Percentiles rank a stretch among this genome's conserved stretches.
These are phyloP conservation scores for Kurtzmaniella quercitrusa DNA, from an alignment of 1,139 yeast species.

Conservation along the genomic window DNA sequence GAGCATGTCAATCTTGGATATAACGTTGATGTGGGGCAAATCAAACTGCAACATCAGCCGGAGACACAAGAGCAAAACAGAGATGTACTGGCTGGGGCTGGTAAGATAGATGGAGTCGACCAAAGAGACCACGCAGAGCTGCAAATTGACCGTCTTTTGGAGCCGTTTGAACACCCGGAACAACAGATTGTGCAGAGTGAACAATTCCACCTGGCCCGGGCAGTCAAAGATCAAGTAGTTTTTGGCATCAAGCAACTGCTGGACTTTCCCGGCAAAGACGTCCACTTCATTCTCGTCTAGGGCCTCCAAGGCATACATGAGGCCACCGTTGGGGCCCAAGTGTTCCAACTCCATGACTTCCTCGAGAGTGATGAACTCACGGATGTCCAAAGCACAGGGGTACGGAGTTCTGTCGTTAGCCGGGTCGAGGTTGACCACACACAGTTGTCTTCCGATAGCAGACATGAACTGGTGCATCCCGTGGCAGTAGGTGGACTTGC, in stretches of 20 bases:
- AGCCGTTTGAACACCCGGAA: constrained; percentile 32
- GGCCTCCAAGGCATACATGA: constrained; percentile 83
- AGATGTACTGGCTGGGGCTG: constrained; percentile 87
- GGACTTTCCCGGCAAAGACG: constrained; percentile 55
- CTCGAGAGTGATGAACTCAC: constrained; percentile 83
- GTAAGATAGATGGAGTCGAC: constrained; percentile 84
- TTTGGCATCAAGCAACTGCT: constrained; percentile 51
- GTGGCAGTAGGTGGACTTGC: constrained; percentile 90
- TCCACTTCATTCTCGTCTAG: constrained; percentile 44
- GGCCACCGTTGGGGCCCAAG: constrained; percentile 92
- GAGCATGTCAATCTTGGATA: constrained; percentile 84
- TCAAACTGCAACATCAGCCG: constrained; percentile 53
- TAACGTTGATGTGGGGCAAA: constrained; percentile 45
- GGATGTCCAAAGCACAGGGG: constrained; percentile 79
- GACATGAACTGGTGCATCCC: constrained; percentile 90
- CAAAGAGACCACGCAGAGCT: constrained; percentile 83
- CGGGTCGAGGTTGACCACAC: constrained; percentile 85
- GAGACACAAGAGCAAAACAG: constrained; percentile 72
- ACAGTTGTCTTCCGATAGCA: constrained; percentile 87
- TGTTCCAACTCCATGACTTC: constrained; percentile 83
- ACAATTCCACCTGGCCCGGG: constrained; percentile 51
- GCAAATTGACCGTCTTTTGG: constrained; percentile 49
- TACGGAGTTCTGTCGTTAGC: constrained; percentile 86
- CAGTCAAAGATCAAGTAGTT: constrained; percentile 85
- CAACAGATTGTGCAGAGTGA: constrained; percentile 43